Evolutionary conservation across 805 yeast genomes (phyloP), one percentile per base, ranked within the genome.

Genomic region (Zygotorulaspora chibaensis): DNA sequence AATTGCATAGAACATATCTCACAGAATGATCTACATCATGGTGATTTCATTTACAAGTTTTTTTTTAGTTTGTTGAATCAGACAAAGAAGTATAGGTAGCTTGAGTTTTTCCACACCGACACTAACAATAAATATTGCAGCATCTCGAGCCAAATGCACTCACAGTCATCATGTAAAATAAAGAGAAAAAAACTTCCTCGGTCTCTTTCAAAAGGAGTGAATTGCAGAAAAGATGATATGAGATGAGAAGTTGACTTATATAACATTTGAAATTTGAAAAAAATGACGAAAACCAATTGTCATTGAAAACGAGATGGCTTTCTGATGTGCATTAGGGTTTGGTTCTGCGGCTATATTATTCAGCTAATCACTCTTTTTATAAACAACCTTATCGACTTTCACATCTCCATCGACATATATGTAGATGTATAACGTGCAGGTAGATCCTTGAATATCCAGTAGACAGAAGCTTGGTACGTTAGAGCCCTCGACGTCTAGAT

Each of bases 111-210:
- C 96, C 96, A 89, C 96, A 89, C 77, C 90, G 89, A 85, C 89
- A 75, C 69, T 74, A 76, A 66, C 49, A 45, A 48, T 50, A 55
- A 47, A 43, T 41, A 45, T 47, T 48, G 40, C 42, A 38, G 54
- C 46, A 85, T 85, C 96, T 88, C 95, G 96, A 89, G 96, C 96
- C 96, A 89, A 89, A 89, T 89, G 96, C 96, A 87, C 96, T 89
- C 96, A 72, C 72, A 57, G 83, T 87, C 96, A 87, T 87, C 96
- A 87, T 79, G 51, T 67, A 58, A 39, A 40, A 50, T 46, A 48
- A 61, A 51, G 57, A 56, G 66, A 63, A 62, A 61, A 59, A 54
- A 53, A 62, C 65, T 61, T 61, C 65, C 65, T 58, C 55, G 47
- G 48, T 48, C 42, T 47, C 40, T 44, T 50, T 31, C 8, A 16